Percentiles rank a stretch among this genome's conserved stretches.
These are phyloP conservation scores for Powellomyces hirtus DNA, from an alignment of 192 early-diverging fungal genomes.

Conservation along the genomic window DNA sequence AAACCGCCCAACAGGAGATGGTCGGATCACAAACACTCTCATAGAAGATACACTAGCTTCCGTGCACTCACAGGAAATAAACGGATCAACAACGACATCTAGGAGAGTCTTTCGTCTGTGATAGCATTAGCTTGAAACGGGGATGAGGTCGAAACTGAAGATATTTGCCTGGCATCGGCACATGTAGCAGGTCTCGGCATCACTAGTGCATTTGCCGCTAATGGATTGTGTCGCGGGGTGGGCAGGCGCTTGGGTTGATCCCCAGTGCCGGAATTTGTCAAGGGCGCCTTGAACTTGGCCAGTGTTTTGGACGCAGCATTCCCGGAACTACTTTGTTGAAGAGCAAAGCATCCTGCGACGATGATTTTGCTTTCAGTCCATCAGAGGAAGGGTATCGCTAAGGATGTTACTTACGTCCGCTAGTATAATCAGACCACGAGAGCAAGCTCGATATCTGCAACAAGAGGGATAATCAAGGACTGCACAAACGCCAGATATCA, in stretches of 20 bases:
- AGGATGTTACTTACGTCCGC: conserved; percentile 7
- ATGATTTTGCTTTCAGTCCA: not conserved
- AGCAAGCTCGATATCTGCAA: not conserved
- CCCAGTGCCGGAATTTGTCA: not conserved
- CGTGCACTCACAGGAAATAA: conserved; percentile 15
- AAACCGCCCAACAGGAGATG: not conserved
- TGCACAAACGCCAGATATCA: not conserved
- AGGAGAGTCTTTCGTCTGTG: conserved; percentile 10
- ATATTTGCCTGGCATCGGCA: not conserved
- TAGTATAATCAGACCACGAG: conserved; percentile 8
- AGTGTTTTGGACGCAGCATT: not conserved
- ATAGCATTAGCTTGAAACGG: not conserved
- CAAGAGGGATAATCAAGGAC: not conserved
- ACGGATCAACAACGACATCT: conserved; percentile 49
- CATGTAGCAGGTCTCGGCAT: conserved; percentile 26
- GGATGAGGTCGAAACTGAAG: not conserved
- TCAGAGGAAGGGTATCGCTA: not conserved
- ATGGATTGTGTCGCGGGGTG: conserved; percentile 22
- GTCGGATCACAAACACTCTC: not conserved
- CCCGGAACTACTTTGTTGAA: not conserved
- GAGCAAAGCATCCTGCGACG: not conserved
- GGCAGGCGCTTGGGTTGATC: not conserved
- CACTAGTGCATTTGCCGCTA: conserved; percentile 25
- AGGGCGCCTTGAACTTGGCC: not conserved
- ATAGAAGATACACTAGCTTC: not conserved